Evolutionary conservation across 768 basidiomycete genomes (phyloP).

Genomic region (Floccularia luteovirens): DNA sequence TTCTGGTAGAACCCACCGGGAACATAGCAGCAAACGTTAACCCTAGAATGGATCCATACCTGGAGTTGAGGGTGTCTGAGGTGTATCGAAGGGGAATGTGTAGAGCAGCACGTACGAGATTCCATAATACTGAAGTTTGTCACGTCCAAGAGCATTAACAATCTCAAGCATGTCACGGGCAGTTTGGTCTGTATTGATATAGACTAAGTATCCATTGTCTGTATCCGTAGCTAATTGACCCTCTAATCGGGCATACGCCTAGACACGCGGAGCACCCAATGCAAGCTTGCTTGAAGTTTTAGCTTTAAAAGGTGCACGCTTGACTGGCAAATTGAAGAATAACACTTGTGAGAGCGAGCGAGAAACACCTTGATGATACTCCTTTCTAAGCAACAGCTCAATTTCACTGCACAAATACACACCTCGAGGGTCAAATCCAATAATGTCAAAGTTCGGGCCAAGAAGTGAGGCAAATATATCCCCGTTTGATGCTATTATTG

Average conservation of each 20-base stretch:
- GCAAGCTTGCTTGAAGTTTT: conserved; percentile 14
- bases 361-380: conserved; percentile 18
- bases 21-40: conserved; percentile 20
- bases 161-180: conserved; percentile 26
- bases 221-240: conserved; percentile 22
- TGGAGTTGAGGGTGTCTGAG: conserved; percentile 1
- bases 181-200: too few species aligned
- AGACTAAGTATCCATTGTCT: conserved; percentile 16
- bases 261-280: conserved; percentile 17
- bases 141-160: conserved; percentile 18
- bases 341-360: conserved; percentile 24
- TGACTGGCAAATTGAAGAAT: conserved; percentile 24
- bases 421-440: conserved; percentile 42
- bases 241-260: conserved; percentile 22
- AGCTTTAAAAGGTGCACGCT: conserved; percentile 18
- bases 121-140: too few species aligned
- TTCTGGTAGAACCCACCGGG: conserved; percentile 9
- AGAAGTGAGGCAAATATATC: conserved; percentile 18
- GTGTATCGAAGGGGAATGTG: not conserved
- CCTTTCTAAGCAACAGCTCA: not conserved
- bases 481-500: conserved; percentile 14
- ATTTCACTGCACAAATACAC: conserved; percentile 1
- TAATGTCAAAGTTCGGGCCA: too few species aligned
- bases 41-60: conserved; percentile 19
- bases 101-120: conserved; percentile 12